Base-by-base conservation (phyloP, 208 protist species). In the Tritrichomonas foetus region DNA sequence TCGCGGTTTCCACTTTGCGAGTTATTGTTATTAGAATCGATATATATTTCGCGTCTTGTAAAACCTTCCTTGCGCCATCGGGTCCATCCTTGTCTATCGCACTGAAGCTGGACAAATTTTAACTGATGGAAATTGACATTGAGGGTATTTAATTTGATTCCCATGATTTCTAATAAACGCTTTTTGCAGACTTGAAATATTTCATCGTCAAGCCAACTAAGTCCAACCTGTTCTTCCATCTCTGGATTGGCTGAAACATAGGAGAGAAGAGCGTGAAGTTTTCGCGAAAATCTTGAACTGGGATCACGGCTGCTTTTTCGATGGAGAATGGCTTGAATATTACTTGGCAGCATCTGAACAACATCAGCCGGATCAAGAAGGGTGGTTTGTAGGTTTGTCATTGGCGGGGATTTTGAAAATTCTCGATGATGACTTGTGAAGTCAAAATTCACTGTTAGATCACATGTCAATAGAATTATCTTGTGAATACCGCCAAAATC, bases 81-180 rank as follows among this genome's bases (percentile, higher is more conserved):
- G 14, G 78, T 89, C 78, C 78, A 89, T 33, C 78, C 78, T 8
- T 14, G 41, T 16, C 41, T 89, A 39, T 89, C 78, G n/a, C 47
- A 27, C 5, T 89, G 78, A 1, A 89, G 30, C 30, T 89, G 78
- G 11, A 44, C 47, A 36, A 89, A 89, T 33, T n/a, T 16, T n/a
- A 53, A 20, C 53, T 61, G 14, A 39, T 47, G 25, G n/a, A 89
- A 49, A 89, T 89, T 89, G 3, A 89, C 78, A 49, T 89, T 89
- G 25, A 89, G 36, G 13, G 78, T 89, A 61, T 89, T 89, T 53
- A 89, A 49, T 89, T 89, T 89, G 20, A 89, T 89, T 33, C 47
- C 47, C 78, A 89, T 89, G 25, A 89, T 33, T 30, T 53, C 0
- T 39, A 49, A 13, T n/a, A 89, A 16, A 53, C 41, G 33, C 57